Base-by-base conservation (phyloP, 805 yeast genomes). In the Candida wancherniae region DNA sequence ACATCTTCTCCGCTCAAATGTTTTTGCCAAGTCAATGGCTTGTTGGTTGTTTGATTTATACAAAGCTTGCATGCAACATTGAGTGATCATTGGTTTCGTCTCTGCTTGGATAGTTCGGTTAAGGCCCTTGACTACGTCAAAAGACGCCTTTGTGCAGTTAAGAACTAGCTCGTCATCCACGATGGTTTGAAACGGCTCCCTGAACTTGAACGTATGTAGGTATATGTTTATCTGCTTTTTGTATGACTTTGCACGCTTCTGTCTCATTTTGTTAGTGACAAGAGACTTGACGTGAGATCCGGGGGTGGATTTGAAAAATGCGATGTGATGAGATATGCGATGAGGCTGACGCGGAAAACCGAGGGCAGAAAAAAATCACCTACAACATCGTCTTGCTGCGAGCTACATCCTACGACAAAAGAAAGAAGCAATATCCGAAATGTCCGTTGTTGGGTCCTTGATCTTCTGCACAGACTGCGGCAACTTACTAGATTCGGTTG, bases 381-480 rank as follows among this genome's bases (percentile, higher is more conserved):
- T 15, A 5, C 16, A 6, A 15, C 19, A 10, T 23, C 14, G 12
- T 12, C 10, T 15, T 8, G 17, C 14, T 4, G 4, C 20, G 8
- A 12, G 26, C 4, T 19, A 14, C 12, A 7, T 11, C 15, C 26
- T 16, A 9, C 22, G 17, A 9, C 9, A n/a, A 9, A 25, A n/a
- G n/a, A n/a, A n/a, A n/a, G n/a, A n/a, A n/a, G n/a, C n/a, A n/a
- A n/a, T n/a, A n/a, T 7, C 15, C 29, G 40, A 19, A 19, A 90
- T 92, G 98, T 85, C 96, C 36, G 94, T 78, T 11, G 95, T 92
- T 24, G 99, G 98, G 10, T 84, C 95, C 28, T 74, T 92, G 50
- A 90, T 92, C 37, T 92, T 92, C 61, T 92, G 99, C 58, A 71
- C 80, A 8, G 84, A 79, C 45, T 92, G 99, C 60, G 99, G 99